phyloP scores from a whole-genome alignment of 495 filamentous ascomycete genomes.

The Haplographium delicatum region DNA sequence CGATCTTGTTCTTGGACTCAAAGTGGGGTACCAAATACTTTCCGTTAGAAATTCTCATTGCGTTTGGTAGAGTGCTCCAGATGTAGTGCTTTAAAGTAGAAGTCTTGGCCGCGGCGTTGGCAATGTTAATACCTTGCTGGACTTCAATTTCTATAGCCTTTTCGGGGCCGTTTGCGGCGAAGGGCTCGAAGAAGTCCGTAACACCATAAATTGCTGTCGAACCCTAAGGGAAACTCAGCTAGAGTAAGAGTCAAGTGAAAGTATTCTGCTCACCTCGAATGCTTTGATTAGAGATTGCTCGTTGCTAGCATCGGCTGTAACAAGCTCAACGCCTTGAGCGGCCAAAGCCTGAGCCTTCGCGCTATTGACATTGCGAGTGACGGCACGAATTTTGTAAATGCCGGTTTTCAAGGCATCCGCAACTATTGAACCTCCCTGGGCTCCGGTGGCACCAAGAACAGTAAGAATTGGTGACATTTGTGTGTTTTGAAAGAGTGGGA shows the following conservation, averaged over 20 bases:
- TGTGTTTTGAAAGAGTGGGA: no score
- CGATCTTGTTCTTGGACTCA: constrained; percentile 33
- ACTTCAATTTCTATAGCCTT: constrained; percentile 27
- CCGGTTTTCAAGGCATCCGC: constrained; percentile 27
- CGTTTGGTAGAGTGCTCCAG: constrained; percentile 41
- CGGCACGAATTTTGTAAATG: constrained; percentile 34
- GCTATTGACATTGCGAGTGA: constrained; percentile 38
- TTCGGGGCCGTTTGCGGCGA: constrained; percentile 10
- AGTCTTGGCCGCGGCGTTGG: constrained; percentile 35
- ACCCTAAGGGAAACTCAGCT: background rate
- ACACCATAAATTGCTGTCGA: constrained; percentile 24
- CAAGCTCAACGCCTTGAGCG: constrained; percentile 33
- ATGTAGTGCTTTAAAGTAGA: constrained; percentile 40
- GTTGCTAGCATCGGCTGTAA: constrained; percentile 24
- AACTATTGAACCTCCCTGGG: constrained; percentile 41
- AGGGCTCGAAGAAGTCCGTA: constrained; percentile 28
- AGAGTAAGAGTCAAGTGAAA: background rate
- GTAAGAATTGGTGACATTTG: constrained; percentile 27
- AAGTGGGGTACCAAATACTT: constrained; percentile 36
- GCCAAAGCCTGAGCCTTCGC: constrained; percentile 31
- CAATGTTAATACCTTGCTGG: constrained; percentile 38
- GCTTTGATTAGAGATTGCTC: constrained; percentile 18
- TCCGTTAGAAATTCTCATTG: constrained; percentile 25
- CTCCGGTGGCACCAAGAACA: constrained; percentile 44
- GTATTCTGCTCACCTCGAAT: constrained; percentile 3